Evolutionary conservation across 345 rosid genomes (phyloP).

Genomic region (Psidium guajava): DNA sequence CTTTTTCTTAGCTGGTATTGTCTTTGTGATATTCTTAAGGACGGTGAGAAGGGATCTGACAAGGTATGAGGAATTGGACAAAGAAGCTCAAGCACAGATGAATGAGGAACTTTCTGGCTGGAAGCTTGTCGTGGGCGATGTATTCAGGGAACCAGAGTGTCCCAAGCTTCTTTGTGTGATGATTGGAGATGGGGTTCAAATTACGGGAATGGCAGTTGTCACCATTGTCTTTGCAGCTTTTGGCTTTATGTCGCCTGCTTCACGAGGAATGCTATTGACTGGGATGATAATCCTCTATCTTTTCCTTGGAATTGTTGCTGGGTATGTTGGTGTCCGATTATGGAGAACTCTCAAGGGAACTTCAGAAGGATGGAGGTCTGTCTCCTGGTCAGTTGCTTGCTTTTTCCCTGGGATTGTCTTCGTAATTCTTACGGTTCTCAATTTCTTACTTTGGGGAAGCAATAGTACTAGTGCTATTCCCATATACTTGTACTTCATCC

Average conservation of each 20-base stretch:
- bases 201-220: slow-evolving; percentile 33
- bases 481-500: slow-evolving; percentile 24
- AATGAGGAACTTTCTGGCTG: slow-evolving; percentile 46
- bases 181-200: slow-evolving; percentile 42
- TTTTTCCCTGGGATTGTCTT: slow-evolving; percentile 41
- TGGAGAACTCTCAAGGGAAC: slow-evolving; percentile 38
- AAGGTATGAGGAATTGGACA: slow-evolving; percentile 35
- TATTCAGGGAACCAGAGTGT: slow-evolving; percentile 31
- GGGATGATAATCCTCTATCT: slow-evolving; percentile 44
- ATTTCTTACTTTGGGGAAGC: slow-evolving; percentile 40
- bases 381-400: slow-evolving; percentile 33
- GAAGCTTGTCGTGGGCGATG: slow-evolving; percentile 48
- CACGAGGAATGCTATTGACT: slow-evolving; percentile 37
- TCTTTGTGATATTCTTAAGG: slow-evolving; percentile 33
- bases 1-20: slow-evolving; percentile 32
- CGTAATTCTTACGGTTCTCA: slow-evolving; percentile 21
- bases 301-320: slow-evolving; percentile 30
- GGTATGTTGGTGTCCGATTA: slow-evolving; percentile 26
- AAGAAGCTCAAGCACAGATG: slow-evolving; percentile 40
- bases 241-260: slow-evolving; percentile 44
- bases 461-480: slow-evolving; percentile 37
- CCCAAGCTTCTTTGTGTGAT: slow-evolving; percentile 33
- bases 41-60: slow-evolving; percentile 38
- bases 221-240: slow-evolving; percentile 36
- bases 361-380: slow-evolving; percentile 33